Base-by-base conservation (phyloP, 148 eudicot genomes). In the Chenopodium album region DNA sequence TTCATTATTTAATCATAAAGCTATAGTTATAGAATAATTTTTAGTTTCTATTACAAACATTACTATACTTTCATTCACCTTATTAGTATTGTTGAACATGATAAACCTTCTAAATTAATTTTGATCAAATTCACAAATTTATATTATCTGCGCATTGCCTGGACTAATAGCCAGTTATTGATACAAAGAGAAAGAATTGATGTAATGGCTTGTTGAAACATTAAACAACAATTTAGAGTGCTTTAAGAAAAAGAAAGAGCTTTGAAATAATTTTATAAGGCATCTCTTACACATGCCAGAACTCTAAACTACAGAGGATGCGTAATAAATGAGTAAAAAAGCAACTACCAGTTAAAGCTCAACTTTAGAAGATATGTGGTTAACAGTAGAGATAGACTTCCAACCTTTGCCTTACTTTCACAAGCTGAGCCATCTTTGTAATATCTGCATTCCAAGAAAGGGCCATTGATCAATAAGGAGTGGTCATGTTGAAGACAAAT, bases 391-490 rank as follows among this genome's bases (percentile, higher is more conserved):
- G 75, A 82, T 66, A 62, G 66, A 76, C n/a, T 32, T 75, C 93
- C 79, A 23, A 96, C 99, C 99, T 96, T 91, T 96, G 99, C 85
- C 98, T 91, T 83, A 92, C 92, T 94, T 96, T 96, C 31, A 94
- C 97, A 76, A 82, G 50, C 75, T 91, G 94, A 80, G 98, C 98
- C 94, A 96, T 89, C 85, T 78, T 92, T 50, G 88, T 88, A 84
- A 96, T 90, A 83, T 92, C 99, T 96, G 93, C 54, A 85, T 73
- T 77, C 50, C 63, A 86, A 84, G 26, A 68, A 10, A 76, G 31
- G 32, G 73, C 4, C 74, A 17, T 47, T 28, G 17, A 75, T 69
- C 78, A 74, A 16, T 46, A 41, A 50, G 8, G 23, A 73, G 20
- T 72, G 8, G 56, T 54, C 47, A 74, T 26, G 1, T 26, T 34